These are phyloP conservation scores for Xylariomycetidae sp. DNA, from an alignment of 2,329 filamentous ascomycete species.

Conservation along the genomic window DNA sequence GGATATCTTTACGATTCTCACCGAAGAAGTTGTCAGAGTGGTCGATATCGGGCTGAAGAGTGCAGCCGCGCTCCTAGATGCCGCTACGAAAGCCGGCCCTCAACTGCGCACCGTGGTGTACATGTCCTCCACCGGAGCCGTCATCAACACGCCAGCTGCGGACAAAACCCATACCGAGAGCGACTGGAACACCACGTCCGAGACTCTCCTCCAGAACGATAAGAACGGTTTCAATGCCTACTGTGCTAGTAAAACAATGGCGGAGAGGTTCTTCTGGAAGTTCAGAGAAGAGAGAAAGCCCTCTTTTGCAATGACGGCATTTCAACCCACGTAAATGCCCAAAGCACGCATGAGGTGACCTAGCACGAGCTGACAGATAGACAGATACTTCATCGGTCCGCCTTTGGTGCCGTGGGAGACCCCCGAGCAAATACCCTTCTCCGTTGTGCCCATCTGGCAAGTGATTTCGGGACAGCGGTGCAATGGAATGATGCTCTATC, in stretches of 20 bases:
- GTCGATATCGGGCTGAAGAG: slow-evolving; percentile 16
- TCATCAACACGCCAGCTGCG: slow-evolving; percentile 17
- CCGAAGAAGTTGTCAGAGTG: slow-evolving; percentile 19
- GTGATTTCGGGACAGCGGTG: slow-evolving; percentile 15
- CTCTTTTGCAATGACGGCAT: slow-evolving; percentile 17
- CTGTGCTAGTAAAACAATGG: slow-evolving; percentile 20
- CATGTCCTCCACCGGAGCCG: slow-evolving; percentile 21
- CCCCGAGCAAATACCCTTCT: slow-evolving; percentile 15
- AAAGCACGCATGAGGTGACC: not conserved
- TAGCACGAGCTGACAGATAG: slow-evolving; percentile 1
- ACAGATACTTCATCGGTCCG: slow-evolving; percentile 21
- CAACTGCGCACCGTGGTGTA: slow-evolving; percentile 17
- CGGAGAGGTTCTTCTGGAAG: slow-evolving; percentile 21
- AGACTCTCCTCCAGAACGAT: slow-evolving; percentile 10
- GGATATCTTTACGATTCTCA: slow-evolving; percentile 15
- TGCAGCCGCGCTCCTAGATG: slow-evolving; percentile 15
- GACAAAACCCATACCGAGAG: slow-evolving; percentile 16
- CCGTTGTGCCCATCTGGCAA: slow-evolving; percentile 15
- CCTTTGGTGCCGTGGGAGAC: slow-evolving; percentile 21
- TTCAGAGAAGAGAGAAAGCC: slow-evolving; percentile 18
- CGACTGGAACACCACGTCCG: slow-evolving; percentile 22
- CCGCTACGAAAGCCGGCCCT: slow-evolving; percentile 14
- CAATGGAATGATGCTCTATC: slow-evolving; percentile 16
- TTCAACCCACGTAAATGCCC: slow-evolving; percentile 20
- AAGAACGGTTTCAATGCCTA: slow-evolving; percentile 20